A percentile compares a stretch with the other conserved stretches of the same genome.
phyloP scores from a whole-genome alignment of 805 yeast species.

The Ogataea methylovora region DNA sequence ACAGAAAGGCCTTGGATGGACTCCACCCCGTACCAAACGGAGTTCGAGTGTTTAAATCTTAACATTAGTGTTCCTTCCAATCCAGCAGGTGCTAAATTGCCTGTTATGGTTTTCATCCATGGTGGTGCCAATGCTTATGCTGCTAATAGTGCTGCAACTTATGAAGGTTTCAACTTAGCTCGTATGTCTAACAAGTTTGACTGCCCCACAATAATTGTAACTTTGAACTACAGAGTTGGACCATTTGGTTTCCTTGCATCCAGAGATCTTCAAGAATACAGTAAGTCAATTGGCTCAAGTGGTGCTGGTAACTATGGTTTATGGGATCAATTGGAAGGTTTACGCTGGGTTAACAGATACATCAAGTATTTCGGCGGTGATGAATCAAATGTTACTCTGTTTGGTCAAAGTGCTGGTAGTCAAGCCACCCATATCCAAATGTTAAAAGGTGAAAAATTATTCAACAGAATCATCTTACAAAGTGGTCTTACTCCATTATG shows the following conservation, averaged over 20 bases:
- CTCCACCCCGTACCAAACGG: constrained; percentile 2
- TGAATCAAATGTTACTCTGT: constrained; percentile 9
- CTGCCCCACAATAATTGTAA: constrained; percentile 7
- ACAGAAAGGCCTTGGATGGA: constrained; percentile 5
- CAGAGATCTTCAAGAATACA: too few species aligned
- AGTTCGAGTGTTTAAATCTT: constrained; percentile 3
- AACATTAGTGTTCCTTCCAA: constrained; percentile 5
- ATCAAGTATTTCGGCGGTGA: constrained; percentile 16
- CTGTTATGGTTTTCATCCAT: constrained; percentile 13
- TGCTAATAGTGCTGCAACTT: constrained; percentile 3
- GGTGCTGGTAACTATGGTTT: too few species aligned
- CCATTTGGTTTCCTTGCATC: too few species aligned
- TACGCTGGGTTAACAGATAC: too few species aligned
- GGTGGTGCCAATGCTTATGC: constrained; percentile 13
- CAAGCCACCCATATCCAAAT: constrained; percentile 5
- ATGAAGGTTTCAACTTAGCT: constrained; percentile 5
- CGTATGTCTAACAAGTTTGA: constrained; percentile 2
- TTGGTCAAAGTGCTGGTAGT: constrained; percentile 17
- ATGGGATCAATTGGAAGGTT: too few species aligned
- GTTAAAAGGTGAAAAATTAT: constrained; percentile 3
- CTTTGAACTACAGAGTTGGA: constrained; percentile 13
- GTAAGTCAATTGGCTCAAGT: too few species aligned
- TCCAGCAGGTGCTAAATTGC: constrained; percentile 3
- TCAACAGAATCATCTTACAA: constrained; percentile 8
- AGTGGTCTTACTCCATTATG: constrained; percentile 10